Conservation (phyloP, 2,329 filamentous ascomycete species). For the Hypomyces rosellus region DNA sequence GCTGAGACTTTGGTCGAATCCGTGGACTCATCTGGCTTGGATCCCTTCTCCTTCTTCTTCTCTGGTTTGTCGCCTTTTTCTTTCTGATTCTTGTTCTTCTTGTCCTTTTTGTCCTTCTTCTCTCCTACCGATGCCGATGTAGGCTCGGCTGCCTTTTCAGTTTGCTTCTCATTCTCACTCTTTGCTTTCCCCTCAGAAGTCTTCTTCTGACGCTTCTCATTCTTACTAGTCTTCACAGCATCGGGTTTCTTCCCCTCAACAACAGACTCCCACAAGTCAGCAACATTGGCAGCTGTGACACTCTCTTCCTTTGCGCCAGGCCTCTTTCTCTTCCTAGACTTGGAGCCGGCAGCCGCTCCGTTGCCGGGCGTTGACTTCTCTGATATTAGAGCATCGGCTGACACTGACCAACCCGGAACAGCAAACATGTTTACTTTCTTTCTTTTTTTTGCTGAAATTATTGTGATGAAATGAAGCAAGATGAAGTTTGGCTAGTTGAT, state of each 20-base stretch:
- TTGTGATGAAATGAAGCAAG: not conserved
- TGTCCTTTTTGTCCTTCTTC: conserved; percentile 36
- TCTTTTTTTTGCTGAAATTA: conserved; percentile 3
- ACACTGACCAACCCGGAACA: conserved; percentile 86
- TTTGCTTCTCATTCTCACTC: conserved; percentile 25
- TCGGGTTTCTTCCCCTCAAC: conserved; percentile 59
- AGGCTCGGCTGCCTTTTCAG: conserved; percentile 15
- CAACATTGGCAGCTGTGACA: conserved; percentile 65
- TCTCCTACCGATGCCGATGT: not conserved
- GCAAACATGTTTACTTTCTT: conserved; percentile 80
- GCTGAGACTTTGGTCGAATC: conserved; percentile 7
- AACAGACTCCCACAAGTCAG: conserved; percentile 70
- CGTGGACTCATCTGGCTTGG: conserved; percentile 10
- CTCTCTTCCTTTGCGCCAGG: conserved; percentile 24
- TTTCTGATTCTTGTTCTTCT: conserved; percentile 18
- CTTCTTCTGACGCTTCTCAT: conserved; percentile 31
- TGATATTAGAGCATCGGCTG: conserved; percentile 62
- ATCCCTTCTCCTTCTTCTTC: conserved; percentile 14
- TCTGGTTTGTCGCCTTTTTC: conserved; percentile 13
- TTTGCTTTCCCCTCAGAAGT: conserved; percentile 15
- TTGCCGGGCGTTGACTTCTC: conserved; percentile 44
- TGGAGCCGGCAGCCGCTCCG: conserved; percentile 30
- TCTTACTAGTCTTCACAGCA: conserved; percentile 15
- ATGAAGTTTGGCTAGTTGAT: not conserved
- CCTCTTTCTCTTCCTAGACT: conserved; percentile 55